These are phyloP conservation scores for Botrytis byssoidea DNA, from an alignment of 2,329 filamentous ascomycete genomes.

Conservation along the genomic window DNA sequence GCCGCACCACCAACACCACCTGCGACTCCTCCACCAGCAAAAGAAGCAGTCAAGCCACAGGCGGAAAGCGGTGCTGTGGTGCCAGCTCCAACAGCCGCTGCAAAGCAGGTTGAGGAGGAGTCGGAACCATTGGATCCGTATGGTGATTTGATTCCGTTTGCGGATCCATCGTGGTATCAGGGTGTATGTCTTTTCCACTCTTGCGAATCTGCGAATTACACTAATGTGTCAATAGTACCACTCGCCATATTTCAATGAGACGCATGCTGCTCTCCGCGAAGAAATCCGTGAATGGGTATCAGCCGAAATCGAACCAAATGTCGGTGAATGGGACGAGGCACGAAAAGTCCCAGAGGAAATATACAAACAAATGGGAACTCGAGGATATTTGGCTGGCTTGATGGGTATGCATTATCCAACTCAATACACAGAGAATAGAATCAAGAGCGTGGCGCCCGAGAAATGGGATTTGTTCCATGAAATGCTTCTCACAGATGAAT, in stretches of 20 bases:
- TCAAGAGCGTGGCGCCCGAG: conserved; percentile 78
- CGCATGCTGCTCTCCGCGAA: conserved; percentile 83
- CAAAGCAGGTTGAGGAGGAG: conserved; percentile 41
- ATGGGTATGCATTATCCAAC: conserved; percentile 80
- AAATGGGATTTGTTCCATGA: conserved; percentile 99
- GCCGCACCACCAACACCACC: conserved; percentile 52
- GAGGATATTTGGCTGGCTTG: conserved; percentile 90
- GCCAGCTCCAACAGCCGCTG: conserved; percentile 43
- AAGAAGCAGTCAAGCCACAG: conserved; percentile 55
- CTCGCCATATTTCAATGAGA: conserved; percentile 94
- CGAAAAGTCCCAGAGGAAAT: conserved; percentile 84
- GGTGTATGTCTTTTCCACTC: conserved; percentile 60
- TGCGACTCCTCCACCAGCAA: conserved; percentile 45
- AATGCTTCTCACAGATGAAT: conserved; percentile 90
- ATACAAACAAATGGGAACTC: conserved; percentile 93
- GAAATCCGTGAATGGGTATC: conserved; percentile 94
- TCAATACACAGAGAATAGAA: conserved; percentile 66
- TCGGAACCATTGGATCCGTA: conserved; percentile 79
- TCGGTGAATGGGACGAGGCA: conserved; percentile 95
- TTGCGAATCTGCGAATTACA: not conserved
- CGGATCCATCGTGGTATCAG: conserved; percentile 93
- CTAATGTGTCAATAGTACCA: conserved; percentile 64
- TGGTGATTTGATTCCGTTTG: conserved; percentile 85
- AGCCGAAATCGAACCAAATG: conserved; percentile 81
- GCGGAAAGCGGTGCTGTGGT: conserved; percentile 56